Conservation (phyloP, 306 rosid species). For the Dalbergia oliveri region DNA sequence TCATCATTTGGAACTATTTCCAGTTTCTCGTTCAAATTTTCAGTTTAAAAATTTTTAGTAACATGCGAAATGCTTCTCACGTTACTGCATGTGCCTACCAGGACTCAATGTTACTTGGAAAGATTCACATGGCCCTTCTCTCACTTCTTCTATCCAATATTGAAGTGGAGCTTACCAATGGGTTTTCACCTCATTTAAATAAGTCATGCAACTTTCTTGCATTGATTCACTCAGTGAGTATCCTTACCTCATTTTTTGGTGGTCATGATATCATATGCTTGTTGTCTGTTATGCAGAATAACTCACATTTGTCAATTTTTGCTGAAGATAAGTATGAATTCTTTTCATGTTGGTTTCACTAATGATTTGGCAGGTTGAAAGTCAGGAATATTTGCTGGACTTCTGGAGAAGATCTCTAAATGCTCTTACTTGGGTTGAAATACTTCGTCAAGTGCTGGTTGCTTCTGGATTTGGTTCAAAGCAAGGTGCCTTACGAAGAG, state of each 20-base stretch:
- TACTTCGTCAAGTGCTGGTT: conserved; percentile 87
- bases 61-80: conserved; percentile 38
- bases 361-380: conserved; percentile 76
- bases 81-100: conserved; percentile 49
- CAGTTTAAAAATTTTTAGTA: conserved; percentile 30
- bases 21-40: conserved; percentile 34
- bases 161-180: conserved; percentile 67
- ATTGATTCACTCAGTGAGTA: conserved; percentile 87
- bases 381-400: conserved; percentile 64
- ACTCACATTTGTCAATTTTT: conserved; percentile 24
- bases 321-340: conserved; percentile 6
- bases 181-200: conserved; percentile 64
- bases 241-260: conserved; percentile 38
- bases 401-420: conserved; percentile 85
- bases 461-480: conserved; percentile 97
- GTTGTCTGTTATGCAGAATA: conserved; percentile 31
- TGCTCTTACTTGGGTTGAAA: conserved; percentile 92
- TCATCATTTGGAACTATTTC: conserved; percentile 30
- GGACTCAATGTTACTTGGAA: conserved; percentile 90
- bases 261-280: conserved; percentile 9
- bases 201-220: conserved; percentile 95
- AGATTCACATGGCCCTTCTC: conserved; percentile 85
- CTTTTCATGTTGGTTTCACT: conserved; percentile 33
- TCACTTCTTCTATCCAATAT: conserved; percentile 79
- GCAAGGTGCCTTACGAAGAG: conserved; percentile 70